Evolutionary conservation across 1,284 basidiomycete species (phyloP), one percentile per base, ranked within the genome.

Genomic region (Cutaneotrichosporon cavernicola): DNA sequence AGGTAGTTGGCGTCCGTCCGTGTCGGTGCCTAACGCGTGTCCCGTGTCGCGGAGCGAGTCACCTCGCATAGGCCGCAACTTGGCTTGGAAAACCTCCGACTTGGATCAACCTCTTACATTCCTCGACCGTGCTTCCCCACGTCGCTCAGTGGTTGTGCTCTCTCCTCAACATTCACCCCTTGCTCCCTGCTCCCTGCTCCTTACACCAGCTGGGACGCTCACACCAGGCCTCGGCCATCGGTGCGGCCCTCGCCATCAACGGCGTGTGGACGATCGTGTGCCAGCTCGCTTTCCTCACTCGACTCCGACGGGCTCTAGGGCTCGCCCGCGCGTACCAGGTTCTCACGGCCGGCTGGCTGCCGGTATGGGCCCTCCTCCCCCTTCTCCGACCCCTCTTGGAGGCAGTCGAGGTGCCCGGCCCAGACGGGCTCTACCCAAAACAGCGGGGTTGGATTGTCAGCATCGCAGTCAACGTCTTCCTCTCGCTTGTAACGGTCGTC

Each of bases 201-300:
- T 8, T 10, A 26, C 3, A 26, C 26, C 26, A 1, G 26, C 1
- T 26, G 26, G 26, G 26, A 26, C n/a, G 53, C 53, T 55, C 4
- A 56, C 53, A 32, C 31, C 46, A 71, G 70, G 68, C 78, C 4
- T 70, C 73, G 16, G 73, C 74, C 1, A 80, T 79, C 10, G 79
- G 79, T n/a, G 69, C 69, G 6, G 73, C 77, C 0, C 66, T 79
- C 32, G 72, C 78, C 1, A 47, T 79, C 55, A 78, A 79, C 61
- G 79, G 79, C 11, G 13, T 79, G 16, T 77, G 74, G 73, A 73
- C 76, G 0, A 72, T 81, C 43, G 64, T 72, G 1, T 73, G 73
- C 49, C 79, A 81, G 61, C 60, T 81, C 16, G 64, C 74, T 1
- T 67, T 80, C 22, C 70, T 81, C 16, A 76, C 71, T 22, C 71